Base-by-base conservation (phyloP, 192 early-diverging fungal species). In the Haplosporangium gracile region DNA sequence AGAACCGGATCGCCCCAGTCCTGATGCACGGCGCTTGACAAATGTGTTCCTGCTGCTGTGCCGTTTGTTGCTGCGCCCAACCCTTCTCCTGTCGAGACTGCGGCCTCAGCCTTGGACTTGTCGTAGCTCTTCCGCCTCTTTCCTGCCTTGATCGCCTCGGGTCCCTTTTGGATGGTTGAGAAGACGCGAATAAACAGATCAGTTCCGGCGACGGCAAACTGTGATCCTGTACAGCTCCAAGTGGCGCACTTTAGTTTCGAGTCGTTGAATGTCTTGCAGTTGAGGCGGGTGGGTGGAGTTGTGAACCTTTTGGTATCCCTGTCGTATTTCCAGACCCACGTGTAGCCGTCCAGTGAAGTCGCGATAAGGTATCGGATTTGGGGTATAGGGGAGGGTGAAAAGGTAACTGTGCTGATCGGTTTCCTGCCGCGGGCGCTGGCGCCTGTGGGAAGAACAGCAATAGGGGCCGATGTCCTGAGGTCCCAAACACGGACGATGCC, bases 401-500 rank as follows among this genome's bases (percentile, higher is more conserved):
- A 97, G 16, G 84, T 85, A 24, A 97, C 93, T 24, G 91, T 80
- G 11, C 45, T 75, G 53, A 85, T 60, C 81, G 84, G 49, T 38
- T 91, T 88, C 53, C 80, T 45, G 42, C 39, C 72, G 26, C 78
- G 57, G 36, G 49, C 32, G 13, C 29, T 75, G n/a, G 80, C 78
- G 77, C 90, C 91, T 43, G 89, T 82, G 15, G 89, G 82, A n/a
- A 96, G 87, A n/a, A 93, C 93, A 4, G 90, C 90, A 26, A 95
- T 78, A 26, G 94, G 96, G 36, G 92, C 91, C 68, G 92, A 94
- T 0, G 93, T 93, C 76, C 93, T 91, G 72, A 96, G 79, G 71
- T 93, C 91, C 96, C 96, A 97, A 2, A 97, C 91, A 18, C 93
- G 91, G 11, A 96, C 88, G 22, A 93, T 94, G n/a, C 94, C 92